Evolutionary conservation across 345 rosid genomes (phyloP).

Genomic region (Melastoma malabathricum): DNA sequence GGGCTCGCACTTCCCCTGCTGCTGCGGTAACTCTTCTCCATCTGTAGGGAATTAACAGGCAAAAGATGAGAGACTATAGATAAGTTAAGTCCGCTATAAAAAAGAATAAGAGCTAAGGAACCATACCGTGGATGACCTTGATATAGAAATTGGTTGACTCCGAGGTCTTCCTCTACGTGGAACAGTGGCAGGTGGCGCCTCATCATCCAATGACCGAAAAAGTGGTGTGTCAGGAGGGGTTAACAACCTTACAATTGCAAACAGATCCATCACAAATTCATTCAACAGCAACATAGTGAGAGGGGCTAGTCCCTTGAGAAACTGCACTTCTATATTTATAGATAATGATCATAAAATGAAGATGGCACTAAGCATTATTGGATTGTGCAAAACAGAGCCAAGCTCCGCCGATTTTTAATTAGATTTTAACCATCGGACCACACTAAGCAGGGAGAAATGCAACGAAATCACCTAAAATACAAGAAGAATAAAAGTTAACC

Average conservation of each 20-base stretch:
- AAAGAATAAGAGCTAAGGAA: too few species aligned
- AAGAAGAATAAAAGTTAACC: background rate
- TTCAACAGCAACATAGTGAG: conserved; percentile 7
- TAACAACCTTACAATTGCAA: conserved; percentile 53
- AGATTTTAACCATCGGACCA: too few species aligned
- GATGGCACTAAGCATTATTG: too few species aligned
- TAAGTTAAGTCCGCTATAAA: too few species aligned
- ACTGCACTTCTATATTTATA: too few species aligned
- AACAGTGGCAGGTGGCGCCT: conserved; percentile 42
- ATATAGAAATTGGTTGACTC: conserved; percentile 79
- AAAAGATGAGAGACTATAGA: background rate
- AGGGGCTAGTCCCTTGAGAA: too few species aligned
- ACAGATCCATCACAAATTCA: conserved; percentile 16
- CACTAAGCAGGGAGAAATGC: too few species aligned
- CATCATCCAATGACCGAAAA: conserved; percentile 86
- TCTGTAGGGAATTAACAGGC: conserved; percentile 27
- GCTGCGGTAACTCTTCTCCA: conserved; percentile 87
- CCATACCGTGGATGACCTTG: conserved; percentile 81
- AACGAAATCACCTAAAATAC: too few species aligned
- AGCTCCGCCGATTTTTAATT: too few species aligned
- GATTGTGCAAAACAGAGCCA: too few species aligned
- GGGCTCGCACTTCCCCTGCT: conserved; percentile 97
- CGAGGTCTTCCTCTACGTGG: conserved; percentile 69
- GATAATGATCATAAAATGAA: too few species aligned
- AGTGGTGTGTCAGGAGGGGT: conserved; percentile 99